A percentile compares a stretch with the other conserved stretches of the same genome.
Conservation (phyloP, 305 asterid genomes). For the Plantago coronopus region DNA sequence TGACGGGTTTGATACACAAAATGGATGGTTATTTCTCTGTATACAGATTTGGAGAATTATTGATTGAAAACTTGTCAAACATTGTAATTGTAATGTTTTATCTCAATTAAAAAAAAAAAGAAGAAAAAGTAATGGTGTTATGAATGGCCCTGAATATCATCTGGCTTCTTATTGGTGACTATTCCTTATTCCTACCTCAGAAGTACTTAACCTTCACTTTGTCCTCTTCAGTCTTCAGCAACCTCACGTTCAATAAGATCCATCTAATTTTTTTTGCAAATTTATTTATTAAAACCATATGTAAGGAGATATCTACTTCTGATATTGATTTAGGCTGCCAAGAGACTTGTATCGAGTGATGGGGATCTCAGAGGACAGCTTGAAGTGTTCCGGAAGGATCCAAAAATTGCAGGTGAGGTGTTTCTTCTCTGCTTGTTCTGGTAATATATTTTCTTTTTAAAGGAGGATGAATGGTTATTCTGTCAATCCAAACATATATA, state of each 20-base stretch:
- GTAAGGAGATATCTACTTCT: slow-evolving; percentile 16
- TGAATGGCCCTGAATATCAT: too few species aligned
- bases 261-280: slow-evolving; percentile 12
- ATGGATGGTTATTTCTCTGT: too few species aligned
- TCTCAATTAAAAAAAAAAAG: too few species aligned
- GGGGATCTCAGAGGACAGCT: slow-evolving; percentile 72
- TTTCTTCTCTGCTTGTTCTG: slow-evolving; percentile 19
- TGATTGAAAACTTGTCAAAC: too few species aligned
- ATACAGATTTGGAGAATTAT: too few species aligned
- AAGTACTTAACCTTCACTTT: too few species aligned
- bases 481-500: slow-evolving; percentile 12
- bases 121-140: too few species aligned
- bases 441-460: slow-evolving; percentile 9
- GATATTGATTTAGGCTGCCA: slow-evolving; percentile 67
- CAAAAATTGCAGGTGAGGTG: slow-evolving; percentile 55
- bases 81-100: too few species aligned
- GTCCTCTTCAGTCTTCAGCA: too few species aligned
- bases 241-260: not conserved
- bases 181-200: too few species aligned
- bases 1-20: too few species aligned
- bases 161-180: too few species aligned
- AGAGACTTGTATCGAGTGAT: slow-evolving; percentile 66
- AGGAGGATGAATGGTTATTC: not conserved
- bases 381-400: slow-evolving; percentile 62
- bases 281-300: slow-evolving; percentile 5